Evolutionary conservation across 2,329 filamentous ascomycete genomes (phyloP).

Genomic region (Paramyrothecium sp.): DNA sequence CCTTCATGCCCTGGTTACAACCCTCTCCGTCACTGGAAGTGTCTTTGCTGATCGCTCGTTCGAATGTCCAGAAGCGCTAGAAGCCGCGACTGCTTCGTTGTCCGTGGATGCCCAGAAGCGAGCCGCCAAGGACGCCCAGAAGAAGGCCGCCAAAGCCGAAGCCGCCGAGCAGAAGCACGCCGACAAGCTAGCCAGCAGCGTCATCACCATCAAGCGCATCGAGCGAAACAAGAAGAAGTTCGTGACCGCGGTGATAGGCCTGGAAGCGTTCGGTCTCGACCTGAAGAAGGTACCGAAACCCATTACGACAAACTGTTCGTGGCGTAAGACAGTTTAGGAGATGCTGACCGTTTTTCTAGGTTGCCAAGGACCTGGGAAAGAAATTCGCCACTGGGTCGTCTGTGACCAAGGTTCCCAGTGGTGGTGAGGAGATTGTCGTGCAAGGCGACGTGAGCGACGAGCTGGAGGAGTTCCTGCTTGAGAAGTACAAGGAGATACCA

Average conservation of each 20-base stretch:
- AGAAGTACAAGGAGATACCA: conserved; percentile 86
- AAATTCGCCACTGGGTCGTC: conserved; percentile 95
- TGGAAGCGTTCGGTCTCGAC: conserved; percentile 88
- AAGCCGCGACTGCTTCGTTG: conserved; percentile 80
- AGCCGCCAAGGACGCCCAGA: conserved; percentile 91
- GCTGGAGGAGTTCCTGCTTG: conserved; percentile 84
- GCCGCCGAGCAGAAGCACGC: conserved; percentile 80
- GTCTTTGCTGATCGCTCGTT: conserved; percentile 1
- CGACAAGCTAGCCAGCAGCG: conserved; percentile 77
- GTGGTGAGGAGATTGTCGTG: conserved; percentile 94
- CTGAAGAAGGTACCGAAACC: conserved; percentile 69
- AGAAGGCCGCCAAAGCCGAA: conserved; percentile 94
- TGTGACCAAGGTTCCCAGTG: conserved; percentile 83
- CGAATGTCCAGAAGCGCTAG: conserved; percentile 64
- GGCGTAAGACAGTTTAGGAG: neutral
- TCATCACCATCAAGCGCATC: conserved; percentile 91
- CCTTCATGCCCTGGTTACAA: neutral
- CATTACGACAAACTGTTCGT: neutral
- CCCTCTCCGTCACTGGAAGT: conserved; percentile 1
- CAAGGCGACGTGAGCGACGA: conserved; percentile 97
- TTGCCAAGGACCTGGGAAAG: conserved; percentile 96
- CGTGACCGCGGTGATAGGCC: conserved; percentile 86
- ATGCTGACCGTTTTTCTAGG: conserved; percentile 24
- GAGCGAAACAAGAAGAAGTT: conserved; percentile 98
- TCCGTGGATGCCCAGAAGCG: conserved; percentile 91